Percentiles rank a stretch among this genome's conserved stretches.
Evolutionary conservation across 257 asterid species (phyloP).

Genomic region (Ilex asprella): DNA sequence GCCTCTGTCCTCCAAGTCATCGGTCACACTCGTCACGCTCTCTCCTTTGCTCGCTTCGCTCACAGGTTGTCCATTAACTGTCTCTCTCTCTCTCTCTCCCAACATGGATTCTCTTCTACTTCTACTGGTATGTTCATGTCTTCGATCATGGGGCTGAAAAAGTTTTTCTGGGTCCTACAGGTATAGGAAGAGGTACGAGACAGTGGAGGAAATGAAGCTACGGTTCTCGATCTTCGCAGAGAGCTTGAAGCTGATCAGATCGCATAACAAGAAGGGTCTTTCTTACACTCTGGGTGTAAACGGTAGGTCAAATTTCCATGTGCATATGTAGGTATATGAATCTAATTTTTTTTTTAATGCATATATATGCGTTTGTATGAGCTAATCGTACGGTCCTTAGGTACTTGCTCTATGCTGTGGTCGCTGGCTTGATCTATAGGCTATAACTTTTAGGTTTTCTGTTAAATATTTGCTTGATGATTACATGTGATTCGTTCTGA

Average conservation of each 20-base stretch:
- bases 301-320: conserved; percentile 28
- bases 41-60: conserved; percentile 82
- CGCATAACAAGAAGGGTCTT: conserved; percentile 79
- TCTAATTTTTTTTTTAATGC: too few species aligned
- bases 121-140: conserved; percentile 73
- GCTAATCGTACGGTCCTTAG: too few species aligned
- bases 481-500: neutral
- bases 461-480: neutral
- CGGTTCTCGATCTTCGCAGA: conserved; percentile 63
- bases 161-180: conserved; percentile 22
- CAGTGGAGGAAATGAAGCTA: conserved; percentile 59
- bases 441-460: too few species aligned
- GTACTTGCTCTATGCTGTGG: too few species aligned
- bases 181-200: conserved; percentile 64
- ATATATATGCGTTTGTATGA: too few species aligned
- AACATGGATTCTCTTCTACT: conserved; percentile 56
- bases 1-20: conserved; percentile 37
- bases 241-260: conserved; percentile 61
- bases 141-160: conserved; percentile 22
- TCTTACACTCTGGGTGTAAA: conserved; percentile 74
- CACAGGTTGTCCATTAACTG: conserved; percentile 46
- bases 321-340: conserved; percentile 27
- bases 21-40: conserved; percentile 67
- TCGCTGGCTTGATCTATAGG: too few species aligned
- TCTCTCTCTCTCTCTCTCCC: neutral